A percentile compares a stretch with the other conserved stretches of the same genome.
Evolutionary conservation across 2,329 filamentous ascomycete species (phyloP).

Genomic region (Aureobasidium leucospermi): DNA sequence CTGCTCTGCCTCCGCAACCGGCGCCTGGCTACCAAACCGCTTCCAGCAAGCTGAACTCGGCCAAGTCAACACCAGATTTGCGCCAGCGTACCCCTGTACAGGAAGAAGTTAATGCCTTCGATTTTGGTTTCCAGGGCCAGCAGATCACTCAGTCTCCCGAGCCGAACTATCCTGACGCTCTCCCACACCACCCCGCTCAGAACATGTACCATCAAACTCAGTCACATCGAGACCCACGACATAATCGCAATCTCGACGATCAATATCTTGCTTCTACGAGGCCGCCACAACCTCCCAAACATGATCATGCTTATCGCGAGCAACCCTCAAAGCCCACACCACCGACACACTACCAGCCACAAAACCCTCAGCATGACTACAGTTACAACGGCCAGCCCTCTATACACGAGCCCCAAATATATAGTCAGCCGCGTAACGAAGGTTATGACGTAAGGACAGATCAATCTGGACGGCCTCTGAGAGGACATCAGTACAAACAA

Average conservation of each 20-base stretch:
- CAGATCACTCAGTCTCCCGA: slow-evolving; percentile 25
- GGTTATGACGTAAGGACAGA: not conserved
- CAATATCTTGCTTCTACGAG: not conserved
- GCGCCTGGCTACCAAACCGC: slow-evolving; percentile 54
- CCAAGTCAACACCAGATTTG: slow-evolving; percentile 7
- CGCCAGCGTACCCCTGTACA: not conserved
- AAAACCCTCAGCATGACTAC: not conserved
- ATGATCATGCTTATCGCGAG: not conserved
- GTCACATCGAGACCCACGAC: not conserved
- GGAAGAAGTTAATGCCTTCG: slow-evolving; percentile 47
- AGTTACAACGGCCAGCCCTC: not conserved
- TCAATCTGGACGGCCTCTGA: not conserved
- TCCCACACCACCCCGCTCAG: slow-evolving; percentile 4
- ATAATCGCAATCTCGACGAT: not conserved
- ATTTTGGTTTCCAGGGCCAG: slow-evolving; percentile 31
- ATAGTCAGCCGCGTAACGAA: not conserved
- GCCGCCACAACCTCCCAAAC: not conserved
- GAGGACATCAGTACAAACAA: not conserved
- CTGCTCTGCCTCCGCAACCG: slow-evolving; percentile 14
- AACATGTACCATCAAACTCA: not conserved
- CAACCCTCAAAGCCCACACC: not conserved
- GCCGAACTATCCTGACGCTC: not conserved
- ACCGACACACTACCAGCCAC: not conserved
- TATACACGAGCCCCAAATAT: not conserved
- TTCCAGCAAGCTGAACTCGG: slow-evolving; percentile 47